Base-by-base conservation (phyloP, 495 filamentous ascomycete species). In the Penicilliopsis zonata region DNA sequence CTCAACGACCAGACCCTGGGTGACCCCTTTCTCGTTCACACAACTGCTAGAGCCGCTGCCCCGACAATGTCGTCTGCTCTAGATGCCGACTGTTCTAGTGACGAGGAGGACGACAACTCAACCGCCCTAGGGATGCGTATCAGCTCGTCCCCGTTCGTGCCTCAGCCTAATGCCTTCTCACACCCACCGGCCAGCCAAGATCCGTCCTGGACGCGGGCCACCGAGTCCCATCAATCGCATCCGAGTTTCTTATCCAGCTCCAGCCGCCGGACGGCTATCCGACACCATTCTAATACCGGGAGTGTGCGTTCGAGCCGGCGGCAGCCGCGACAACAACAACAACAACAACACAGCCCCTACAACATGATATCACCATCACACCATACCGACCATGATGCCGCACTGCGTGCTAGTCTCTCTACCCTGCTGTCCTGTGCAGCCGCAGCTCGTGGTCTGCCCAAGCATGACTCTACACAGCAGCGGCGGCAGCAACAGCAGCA, bases 371-470 rank as follows among this genome's bases (percentile, higher is more conserved):
- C 82, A 1, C 81, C 86, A 2, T 75, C 78, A 3, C 73, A 84
- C 46, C 78, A 80, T 39, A 74, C 82, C 15, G 86, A 94, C 34
- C 86, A 95, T 42, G 90, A 98, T 50, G 88, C 85, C 15, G 90
- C 87, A 0, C 72, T 98, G 1, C 77, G 90, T 22, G 86, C 90
- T 5, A 92, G 83, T 35, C 66, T 98, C 3, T 93, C 86, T 5
- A 98, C 90, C 2, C 72, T 98, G n/a, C 72, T 98, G 3, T 93
- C 86, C 25, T 87, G 82, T 49, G 90, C 84, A 1, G 86, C 88
- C 2, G 86, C 86, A 3, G 88, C 85, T 2, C 72, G 90, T 14
- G 78, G 82, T 14, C 63, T 90, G 3, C 74, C 82, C 1, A 94
- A 92, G 47, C 46, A 64, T 13, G 60, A 70, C 3, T 42, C 59